Base-by-base conservation (phyloP, 108 stramenopile species). In the Cylindrotheca fusiformis region DNA sequence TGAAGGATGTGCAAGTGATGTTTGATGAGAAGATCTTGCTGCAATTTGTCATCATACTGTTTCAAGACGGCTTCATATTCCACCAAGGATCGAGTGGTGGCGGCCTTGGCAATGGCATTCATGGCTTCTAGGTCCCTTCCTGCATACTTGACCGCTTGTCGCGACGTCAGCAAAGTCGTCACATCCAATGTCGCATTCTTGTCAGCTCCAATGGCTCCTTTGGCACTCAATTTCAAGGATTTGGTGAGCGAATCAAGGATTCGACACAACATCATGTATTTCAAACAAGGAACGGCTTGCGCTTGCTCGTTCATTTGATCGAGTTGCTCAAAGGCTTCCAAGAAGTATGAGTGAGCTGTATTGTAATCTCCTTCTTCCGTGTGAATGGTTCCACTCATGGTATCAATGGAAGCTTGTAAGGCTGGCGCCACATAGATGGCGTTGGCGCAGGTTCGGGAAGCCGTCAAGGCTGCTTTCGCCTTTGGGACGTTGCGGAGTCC, bases 281-380 rank as follows among this genome's bases (percentile, higher is more conserved):
- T 96, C 62, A 98, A 79, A 53, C 88, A 88, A 3, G 72, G 71
- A 23, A 83, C 69, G 6, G 91, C 93, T 65, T 78, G 75, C 14
- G 75, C 81, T 10, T 63, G 51, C 52, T 94, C 87, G 55, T 93
- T 81, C 78, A 94, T 69, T 63, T 92, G 85, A 68, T 96, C 95
- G 30, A 94, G 85, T 67, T 95, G 97, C 71, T 99, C 99, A 68
- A 96, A 99, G 18, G 96, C 96, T 73, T 99, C 99, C 65, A 99
- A 78, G 86, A 99, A 99, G 84, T 99, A 99, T 1, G 95, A 97
- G 62, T 98, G 97, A 10, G 96, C 94, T 6, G 99, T 99, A 64
- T 95, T 89, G 81, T 98, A 99, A 79, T 99, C 99, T 22, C 86
- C 81, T 72, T 99, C 99, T 71, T 99, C 97, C 31, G 93, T 93